Evolutionary conservation across 2,329 filamentous ascomycete genomes (phyloP).

Genomic region (Volutella citrinella): DNA sequence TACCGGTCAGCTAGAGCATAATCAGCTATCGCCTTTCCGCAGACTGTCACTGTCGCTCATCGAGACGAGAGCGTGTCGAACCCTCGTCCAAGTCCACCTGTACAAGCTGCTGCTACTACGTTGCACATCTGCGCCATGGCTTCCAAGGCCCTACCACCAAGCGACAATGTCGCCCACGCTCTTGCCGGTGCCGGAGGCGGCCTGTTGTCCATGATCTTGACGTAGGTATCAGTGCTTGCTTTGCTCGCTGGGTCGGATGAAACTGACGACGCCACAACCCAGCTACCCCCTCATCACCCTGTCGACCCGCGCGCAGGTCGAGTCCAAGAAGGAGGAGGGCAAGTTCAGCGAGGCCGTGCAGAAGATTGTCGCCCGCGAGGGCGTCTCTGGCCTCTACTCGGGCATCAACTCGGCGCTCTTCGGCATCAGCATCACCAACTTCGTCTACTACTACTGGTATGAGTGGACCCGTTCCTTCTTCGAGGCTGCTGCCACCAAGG

Average conservation of each 20-base stretch:
- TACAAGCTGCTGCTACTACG: too few relatives aligned
- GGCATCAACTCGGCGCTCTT: slow-evolving; percentile 93
- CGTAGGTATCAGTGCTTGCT: slow-evolving; percentile 50
- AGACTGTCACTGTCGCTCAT: too few relatives aligned
- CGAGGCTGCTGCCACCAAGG: slow-evolving; percentile 69
- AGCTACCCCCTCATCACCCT: slow-evolving; percentile 96
- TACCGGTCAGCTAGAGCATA: slow-evolving; percentile 11
- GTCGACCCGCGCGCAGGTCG: slow-evolving; percentile 95
- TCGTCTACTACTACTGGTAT: slow-evolving; percentile 99
- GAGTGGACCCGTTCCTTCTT: slow-evolving; percentile 93
- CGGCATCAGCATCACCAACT: slow-evolving; percentile 97
- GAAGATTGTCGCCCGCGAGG: slow-evolving; percentile 88
- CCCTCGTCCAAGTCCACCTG: slow-evolving; percentile 1
- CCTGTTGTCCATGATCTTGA: slow-evolving; percentile 91
- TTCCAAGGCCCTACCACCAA: slow-evolving; percentile 66
- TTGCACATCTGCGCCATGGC: slow-evolving; percentile 23
- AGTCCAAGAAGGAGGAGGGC: slow-evolving; percentile 88
- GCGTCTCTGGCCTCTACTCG: slow-evolving; percentile 83
- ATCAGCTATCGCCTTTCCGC: too few relatives aligned
- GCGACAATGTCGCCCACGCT: slow-evolving; percentile 95
- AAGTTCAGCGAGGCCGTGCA: slow-evolving; percentile 79
- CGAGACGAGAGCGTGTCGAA: too few relatives aligned
- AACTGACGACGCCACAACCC: too few relatives aligned
- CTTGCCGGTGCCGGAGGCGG: slow-evolving; percentile 91
- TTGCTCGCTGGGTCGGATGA: slow-evolving; percentile 3